Percentiles rank a stretch among this genome's conserved stretches.
Evolutionary conservation across 78 protist genomes (phyloP).

Genomic region (Bodo saltans): DNA sequence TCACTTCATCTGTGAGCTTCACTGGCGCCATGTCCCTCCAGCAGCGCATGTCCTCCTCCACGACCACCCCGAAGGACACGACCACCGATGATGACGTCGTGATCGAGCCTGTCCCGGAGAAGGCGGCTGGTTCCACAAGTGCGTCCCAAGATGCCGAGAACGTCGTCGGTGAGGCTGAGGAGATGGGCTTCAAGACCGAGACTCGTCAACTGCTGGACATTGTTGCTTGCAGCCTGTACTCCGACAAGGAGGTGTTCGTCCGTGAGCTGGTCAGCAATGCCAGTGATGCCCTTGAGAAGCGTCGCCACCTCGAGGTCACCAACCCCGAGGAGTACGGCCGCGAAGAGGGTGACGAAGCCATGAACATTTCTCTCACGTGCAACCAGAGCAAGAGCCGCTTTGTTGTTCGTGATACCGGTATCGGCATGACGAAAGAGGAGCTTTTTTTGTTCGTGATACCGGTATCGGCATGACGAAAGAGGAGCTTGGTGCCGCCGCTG

Average conservation of each 20-base stretch:
- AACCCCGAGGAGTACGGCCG: not conserved
- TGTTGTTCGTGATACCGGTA: constrained; percentile 70
- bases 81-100: too few species aligned
- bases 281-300: constrained; percentile 92
- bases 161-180: too few species aligned
- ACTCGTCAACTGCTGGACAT: constrained; percentile 88
- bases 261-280: constrained; percentile 90
- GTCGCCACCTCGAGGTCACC: constrained; percentile 52
- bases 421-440: not conserved
- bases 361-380: constrained; percentile 11
- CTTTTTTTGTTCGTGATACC: constrained; percentile 75
- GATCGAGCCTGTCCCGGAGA: too few species aligned
- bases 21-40: too few species aligned
- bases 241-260: constrained; percentile 88
- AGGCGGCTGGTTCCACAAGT: too few species aligned
- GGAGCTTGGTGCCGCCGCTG: constrained; percentile 65
- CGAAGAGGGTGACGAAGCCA: constrained; percentile 25
- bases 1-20: too few species aligned
- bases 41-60: too few species aligned
- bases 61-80: too few species aligned
- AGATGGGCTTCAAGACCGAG: constrained; percentile 82
- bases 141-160: too few species aligned
- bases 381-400: constrained; percentile 16
- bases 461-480: constrained; percentile 95
- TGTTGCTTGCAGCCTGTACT: constrained; percentile 85